A percentile compares a stretch with the other conserved stretches of the same genome.
These are phyloP conservation scores for Ilyonectria robusta DNA, from an alignment of 2,329 filamentous ascomycete species.

Conservation along the genomic window DNA sequence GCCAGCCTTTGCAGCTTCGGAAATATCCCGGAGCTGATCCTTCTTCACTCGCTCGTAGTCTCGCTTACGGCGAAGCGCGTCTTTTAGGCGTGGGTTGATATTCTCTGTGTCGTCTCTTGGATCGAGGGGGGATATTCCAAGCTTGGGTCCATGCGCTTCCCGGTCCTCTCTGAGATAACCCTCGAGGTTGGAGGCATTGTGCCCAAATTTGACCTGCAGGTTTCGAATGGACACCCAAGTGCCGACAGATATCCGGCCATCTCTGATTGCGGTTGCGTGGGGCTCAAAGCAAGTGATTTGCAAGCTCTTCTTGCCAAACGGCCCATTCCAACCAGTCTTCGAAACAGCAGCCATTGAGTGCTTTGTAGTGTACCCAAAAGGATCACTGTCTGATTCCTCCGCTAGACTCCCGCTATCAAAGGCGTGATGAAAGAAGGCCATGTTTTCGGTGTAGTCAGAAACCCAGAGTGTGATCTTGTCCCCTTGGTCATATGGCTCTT, in stretches of 20 bases:
- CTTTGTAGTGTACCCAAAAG: conserved; percentile 65
- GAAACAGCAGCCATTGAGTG: conserved; percentile 39
- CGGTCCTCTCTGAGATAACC: conserved; percentile 78
- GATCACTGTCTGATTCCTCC: conserved; percentile 64
- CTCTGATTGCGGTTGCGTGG: conserved; percentile 72
- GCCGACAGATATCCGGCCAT: conserved; percentile 66
- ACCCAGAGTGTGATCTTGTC: conserved; percentile 77
- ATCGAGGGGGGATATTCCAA: conserved; percentile 72
- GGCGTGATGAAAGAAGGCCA: conserved; percentile 68
- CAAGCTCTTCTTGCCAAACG: conserved; percentile 79
- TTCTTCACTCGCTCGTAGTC: conserved; percentile 72
- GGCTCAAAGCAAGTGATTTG: conserved; percentile 79
- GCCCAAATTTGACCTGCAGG: conserved; percentile 75
- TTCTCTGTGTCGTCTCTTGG: conserved; percentile 55
- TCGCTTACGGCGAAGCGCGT: conserved; percentile 74
- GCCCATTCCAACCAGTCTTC: conserved; percentile 75
- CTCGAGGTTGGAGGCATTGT: conserved; percentile 72
- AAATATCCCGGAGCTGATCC: conserved; percentile 54
- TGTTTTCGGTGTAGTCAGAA: conserved; percentile 86
- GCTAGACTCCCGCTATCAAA: conserved; percentile 50
- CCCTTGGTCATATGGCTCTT: conserved; percentile 58
- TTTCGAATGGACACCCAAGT: conserved; percentile 79
- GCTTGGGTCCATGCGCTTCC: conserved; percentile 55
- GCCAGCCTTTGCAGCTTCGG: conserved; percentile 54
- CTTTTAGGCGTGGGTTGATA: conserved; percentile 65